phyloP scores from a whole-genome alignment of 441 rosid species.

The Corymbia citriodora region DNA sequence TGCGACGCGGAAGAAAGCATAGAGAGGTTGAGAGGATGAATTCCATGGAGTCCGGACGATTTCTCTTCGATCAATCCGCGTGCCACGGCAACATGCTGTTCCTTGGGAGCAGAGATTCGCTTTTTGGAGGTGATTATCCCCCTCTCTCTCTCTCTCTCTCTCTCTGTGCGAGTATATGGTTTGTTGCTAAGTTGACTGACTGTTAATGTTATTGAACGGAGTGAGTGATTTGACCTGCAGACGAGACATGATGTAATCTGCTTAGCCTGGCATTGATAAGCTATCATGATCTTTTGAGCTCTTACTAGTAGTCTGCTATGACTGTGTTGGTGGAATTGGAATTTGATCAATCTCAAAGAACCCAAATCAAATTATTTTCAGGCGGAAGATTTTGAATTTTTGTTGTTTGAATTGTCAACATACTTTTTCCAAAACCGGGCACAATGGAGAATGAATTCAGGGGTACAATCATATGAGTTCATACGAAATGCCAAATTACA shows the following conservation, averaged over 20 bases:
- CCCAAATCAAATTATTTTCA: not conserved
- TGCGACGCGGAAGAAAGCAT: not conserved
- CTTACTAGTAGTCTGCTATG: not conserved
- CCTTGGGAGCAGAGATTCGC: conserved; percentile 7
- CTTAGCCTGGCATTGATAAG: not conserved
- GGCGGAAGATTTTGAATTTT: not conserved
- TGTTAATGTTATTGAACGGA: not conserved
- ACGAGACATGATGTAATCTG: not conserved
- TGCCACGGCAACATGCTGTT: conserved; percentile 6
- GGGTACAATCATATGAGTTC: not conserved
- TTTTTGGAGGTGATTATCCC: conserved; percentile 1
- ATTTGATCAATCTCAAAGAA: not conserved
- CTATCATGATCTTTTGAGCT: not conserved
- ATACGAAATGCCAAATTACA: not conserved
- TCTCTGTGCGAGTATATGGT: not conserved
- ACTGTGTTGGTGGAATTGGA: not conserved
- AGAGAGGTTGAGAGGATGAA: not conserved
- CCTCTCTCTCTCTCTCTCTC: not conserved
- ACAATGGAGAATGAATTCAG: not conserved
- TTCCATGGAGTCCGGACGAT: conserved; percentile 10
- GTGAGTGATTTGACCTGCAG: not conserved
- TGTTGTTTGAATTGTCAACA: not conserved
- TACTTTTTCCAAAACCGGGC: not conserved
- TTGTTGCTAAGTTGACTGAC: not conserved
- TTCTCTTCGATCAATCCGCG: not conserved